Conservation (phyloP, 306 rosid species). For the Glycine tomentella region DNA sequence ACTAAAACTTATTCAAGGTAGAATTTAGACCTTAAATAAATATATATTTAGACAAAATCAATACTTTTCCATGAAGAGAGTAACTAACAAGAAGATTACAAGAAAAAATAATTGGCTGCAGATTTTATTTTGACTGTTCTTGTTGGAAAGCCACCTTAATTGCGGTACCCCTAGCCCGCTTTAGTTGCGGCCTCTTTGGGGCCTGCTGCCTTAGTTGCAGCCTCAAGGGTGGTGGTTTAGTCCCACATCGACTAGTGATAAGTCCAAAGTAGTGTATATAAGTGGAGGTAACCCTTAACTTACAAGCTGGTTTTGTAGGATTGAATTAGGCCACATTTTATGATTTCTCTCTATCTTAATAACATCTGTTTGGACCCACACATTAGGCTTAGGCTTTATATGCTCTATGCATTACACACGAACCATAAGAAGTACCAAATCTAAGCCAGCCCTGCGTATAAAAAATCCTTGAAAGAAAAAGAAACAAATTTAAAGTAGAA, state of each 20-base stretch:
- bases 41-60: constrained; percentile 16
- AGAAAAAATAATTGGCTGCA: constrained; percentile 17
- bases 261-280: too few species aligned
- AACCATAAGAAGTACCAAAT: constrained; percentile 23
- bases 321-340: too few species aligned
- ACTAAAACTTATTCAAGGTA: constrained; percentile 28
- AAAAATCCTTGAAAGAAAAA: background rate
- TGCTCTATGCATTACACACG: background rate
- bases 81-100: constrained; percentile 6
- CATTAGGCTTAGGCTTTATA: constrained; percentile 2
- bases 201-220: too few species aligned
- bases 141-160: too few species aligned
- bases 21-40: constrained; percentile 29
- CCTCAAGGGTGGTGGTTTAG: too few species aligned
- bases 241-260: too few species aligned
- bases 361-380: constrained; percentile 5
- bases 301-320: too few species aligned
- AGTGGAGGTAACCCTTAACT: too few species aligned
- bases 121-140: too few species aligned
- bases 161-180: too few species aligned
- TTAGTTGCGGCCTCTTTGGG: too few species aligned
- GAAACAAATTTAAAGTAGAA: background rate
- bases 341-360: background rate
- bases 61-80: constrained; percentile 8
- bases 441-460: background rate